A percentile compares a stretch with the other conserved stretches of the same genome.
Conservation (phyloP, 2,329 filamentous ascomycete genomes). For the Aureobasidium lini region DNA sequence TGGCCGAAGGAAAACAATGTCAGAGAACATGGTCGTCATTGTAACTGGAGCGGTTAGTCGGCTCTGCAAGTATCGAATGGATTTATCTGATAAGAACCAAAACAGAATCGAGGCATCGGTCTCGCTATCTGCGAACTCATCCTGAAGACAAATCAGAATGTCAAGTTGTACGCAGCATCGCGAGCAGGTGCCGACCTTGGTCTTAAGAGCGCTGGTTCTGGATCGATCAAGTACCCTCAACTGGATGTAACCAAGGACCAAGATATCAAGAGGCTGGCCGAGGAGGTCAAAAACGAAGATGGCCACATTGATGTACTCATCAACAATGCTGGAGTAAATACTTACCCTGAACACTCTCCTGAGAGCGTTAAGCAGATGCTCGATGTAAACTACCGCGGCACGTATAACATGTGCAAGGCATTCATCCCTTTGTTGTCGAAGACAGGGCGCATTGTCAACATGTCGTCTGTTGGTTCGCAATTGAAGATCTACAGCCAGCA, state of each 20-base stretch:
- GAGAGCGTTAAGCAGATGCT: slow-evolving; percentile 27
- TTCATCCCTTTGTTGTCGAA: slow-evolving; percentile 24
- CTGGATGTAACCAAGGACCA: slow-evolving; percentile 25
- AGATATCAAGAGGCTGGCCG: slow-evolving; percentile 24
- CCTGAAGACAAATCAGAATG: slow-evolving; percentile 18
- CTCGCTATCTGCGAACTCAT: slow-evolving; percentile 28
- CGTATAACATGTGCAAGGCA: slow-evolving; percentile 29
- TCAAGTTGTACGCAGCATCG: slow-evolving; percentile 29
- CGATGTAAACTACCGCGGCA: slow-evolving; percentile 30
- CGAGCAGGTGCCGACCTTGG: slow-evolving; percentile 25
- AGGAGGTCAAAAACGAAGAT: slow-evolving; percentile 19
- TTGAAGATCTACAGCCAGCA: slow-evolving; percentile 25
- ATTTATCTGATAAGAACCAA: slow-evolving; percentile 1
- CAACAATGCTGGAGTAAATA: slow-evolving; percentile 32
- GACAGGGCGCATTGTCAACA: slow-evolving; percentile 29
- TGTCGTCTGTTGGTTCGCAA: slow-evolving; percentile 27
- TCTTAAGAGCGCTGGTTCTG: slow-evolving; percentile 17
- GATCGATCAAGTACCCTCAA: slow-evolving; percentile 22
- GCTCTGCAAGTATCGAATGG: neutral
- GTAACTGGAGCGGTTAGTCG: slow-evolving; percentile 28
- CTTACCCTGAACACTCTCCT: slow-evolving; percentile 21
- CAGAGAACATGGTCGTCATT: slow-evolving; percentile 24
- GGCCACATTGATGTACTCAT: slow-evolving; percentile 27
- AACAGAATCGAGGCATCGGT: slow-evolving; percentile 31
- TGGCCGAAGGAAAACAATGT: slow-evolving; percentile 18